Evolutionary conservation across 2,329 filamentous ascomycete species (phyloP).

Genomic region (Fusarium poae): DNA sequence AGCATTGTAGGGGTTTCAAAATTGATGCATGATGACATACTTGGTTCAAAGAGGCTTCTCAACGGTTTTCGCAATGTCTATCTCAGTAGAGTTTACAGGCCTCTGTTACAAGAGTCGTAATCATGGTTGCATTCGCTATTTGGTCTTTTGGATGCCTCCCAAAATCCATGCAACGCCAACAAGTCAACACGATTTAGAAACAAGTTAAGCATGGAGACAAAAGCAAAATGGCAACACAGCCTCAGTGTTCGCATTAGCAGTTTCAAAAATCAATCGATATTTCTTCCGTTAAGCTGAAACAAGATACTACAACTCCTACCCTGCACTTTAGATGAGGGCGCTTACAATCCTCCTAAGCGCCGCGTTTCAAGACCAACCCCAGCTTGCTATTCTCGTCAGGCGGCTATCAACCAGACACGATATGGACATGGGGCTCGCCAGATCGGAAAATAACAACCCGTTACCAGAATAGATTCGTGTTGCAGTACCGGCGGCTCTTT

Average conservation of each 20-base stretch:
- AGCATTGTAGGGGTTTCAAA: constrained; percentile 37
- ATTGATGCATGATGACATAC: constrained; percentile 26
- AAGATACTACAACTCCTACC: not conserved
- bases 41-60: constrained; percentile 7
- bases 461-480: constrained; percentile 23
- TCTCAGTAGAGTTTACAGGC: not conserved
- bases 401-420: constrained; percentile 18
- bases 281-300: constrained; percentile 19
- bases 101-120: not conserved
- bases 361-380: constrained; percentile 30
- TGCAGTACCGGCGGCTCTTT: constrained; percentile 22
- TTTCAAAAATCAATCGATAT: constrained; percentile 6
- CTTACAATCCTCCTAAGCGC: constrained; percentile 37
- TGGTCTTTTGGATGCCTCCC: constrained; percentile 36
- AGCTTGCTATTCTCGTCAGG: constrained; percentile 19
- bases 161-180: constrained; percentile 4
- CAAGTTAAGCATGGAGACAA: not conserved
- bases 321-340: constrained; percentile 21
- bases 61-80: not conserved
- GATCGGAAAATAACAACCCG: not conserved
- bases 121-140: constrained; percentile 7
- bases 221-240: not conserved
- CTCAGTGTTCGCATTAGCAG: not conserved
- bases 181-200: not conserved
- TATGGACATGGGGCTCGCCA: constrained; percentile 1